Evolutionary conservation across 2,329 filamentous ascomycete species (phyloP), one percentile per base, ranked within the genome.

Genomic region (Rutstroemia sp.): DNA sequence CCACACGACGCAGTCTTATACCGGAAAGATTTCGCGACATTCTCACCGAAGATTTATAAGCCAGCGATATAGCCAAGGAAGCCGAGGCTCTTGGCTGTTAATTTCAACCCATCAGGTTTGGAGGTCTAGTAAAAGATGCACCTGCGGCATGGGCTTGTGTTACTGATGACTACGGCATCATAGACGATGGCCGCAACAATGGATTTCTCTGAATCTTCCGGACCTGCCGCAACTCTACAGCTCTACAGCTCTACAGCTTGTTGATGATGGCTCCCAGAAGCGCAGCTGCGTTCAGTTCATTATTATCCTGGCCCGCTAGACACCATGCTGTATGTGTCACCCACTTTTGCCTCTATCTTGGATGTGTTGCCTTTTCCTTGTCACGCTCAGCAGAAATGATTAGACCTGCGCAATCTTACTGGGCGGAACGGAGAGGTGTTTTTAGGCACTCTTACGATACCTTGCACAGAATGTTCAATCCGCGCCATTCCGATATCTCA

Each of bases 301-400:
- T 37, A 25, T 37, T 25, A 17, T 10, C 7, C 4, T 19, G 34
- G 17, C 6, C 48, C 16, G 30, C 30, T n/a, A 46, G n/a, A 27
- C 25, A 53, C 51, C 12, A 9, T 14, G n/a, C 23, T 34, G 16
- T 47, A 53, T 34, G 47, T 47, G 37, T 53, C 51, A 25, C 41
- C 41, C 51, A 47, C 47, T 34, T 46, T 45, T 14, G 42, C 16
- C 30, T 34, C 19, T n/a, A 53, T 7, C 21, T 53, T 53, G 7
- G 50, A 53, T 16, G 50, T 53, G n/a, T 41, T 25, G 23, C 50
- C 50, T 19, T 53, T 53, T 16, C 42, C 51, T 19, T 46, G 21
- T 12, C n/a, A 27, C 30, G 16, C 25, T 14, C 4, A 53, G 25
- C 12, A 53, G 27, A 23, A 53, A 53, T 14, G 23, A 14, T 12